Conservation (phyloP, 768 basidiomycete genomes). For the Tricholoma sp. region DNA sequence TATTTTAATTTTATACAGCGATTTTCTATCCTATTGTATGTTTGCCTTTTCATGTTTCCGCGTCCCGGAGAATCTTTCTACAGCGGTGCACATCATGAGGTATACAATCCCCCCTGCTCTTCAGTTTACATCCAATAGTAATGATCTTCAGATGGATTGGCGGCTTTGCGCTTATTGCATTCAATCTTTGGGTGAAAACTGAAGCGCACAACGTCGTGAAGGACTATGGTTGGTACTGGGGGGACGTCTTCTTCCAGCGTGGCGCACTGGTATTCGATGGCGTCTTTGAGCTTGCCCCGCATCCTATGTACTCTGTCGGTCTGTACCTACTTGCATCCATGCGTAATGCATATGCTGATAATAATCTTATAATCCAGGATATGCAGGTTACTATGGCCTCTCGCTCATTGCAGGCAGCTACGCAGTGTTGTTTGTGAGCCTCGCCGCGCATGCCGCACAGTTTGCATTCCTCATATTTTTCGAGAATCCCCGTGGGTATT, state of each 20-base stretch:
- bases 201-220: constrained; percentile 98
- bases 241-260: constrained; percentile 89
- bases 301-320: constrained; percentile 94
- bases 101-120: constrained; percentile 19
- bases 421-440: constrained; percentile 85
- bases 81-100: constrained; percentile 75
- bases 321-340: constrained; percentile 17
- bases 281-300: constrained; percentile 90
- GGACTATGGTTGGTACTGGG: constrained; percentile 99
- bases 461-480: constrained; percentile 95
- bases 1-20: constrained; percentile 41
- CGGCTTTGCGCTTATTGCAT: constrained; percentile 79
- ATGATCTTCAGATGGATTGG: constrained; percentile 80
- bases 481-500: constrained; percentile 88
- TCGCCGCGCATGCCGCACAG: constrained; percentile 93
- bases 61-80: constrained; percentile 73
- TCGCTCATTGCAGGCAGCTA: constrained; percentile 89
- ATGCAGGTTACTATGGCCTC: constrained; percentile 95
- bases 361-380: constrained; percentile 42
- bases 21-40: constrained; percentile 92
- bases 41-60: constrained; percentile 94
- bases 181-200: constrained; percentile 98
- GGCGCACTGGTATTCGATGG: constrained; percentile 94
- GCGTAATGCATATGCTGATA: neutral
- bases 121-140: neutral